phyloP scores from a whole-genome alignment of 2,329 filamentous ascomycete genomes.

The Colletotrichum lini region DNA sequence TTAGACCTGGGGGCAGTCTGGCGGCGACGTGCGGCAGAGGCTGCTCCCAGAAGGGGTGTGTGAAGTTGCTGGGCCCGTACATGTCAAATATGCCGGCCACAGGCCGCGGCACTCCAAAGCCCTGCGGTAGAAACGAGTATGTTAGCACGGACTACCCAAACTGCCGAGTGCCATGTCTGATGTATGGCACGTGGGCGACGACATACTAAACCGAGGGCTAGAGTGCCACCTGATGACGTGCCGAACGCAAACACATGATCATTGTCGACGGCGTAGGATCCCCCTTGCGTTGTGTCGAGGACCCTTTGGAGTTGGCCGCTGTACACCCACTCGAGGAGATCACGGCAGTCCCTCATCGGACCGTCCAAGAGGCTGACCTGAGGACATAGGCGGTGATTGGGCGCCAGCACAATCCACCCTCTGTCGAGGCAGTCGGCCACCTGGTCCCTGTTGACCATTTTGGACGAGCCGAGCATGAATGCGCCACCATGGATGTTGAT shows the following conservation, averaged over 20 bases:
- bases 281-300: slow-evolving; percentile 35
- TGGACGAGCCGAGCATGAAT: slow-evolving; percentile 57
- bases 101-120: slow-evolving; percentile 53
- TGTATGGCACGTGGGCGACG: neutral
- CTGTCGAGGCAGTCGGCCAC: slow-evolving; percentile 54
- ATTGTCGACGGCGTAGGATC: slow-evolving; percentile 45
- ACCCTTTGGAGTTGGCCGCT: slow-evolving; percentile 47
- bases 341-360: slow-evolving; percentile 52
- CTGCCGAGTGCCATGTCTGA: neutral
- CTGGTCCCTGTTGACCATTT: slow-evolving; percentile 56
- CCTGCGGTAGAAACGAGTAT: slow-evolving; percentile 44
- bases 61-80: slow-evolving; percentile 59
- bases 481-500: slow-evolving; percentile 61
- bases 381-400: slow-evolving; percentile 52
- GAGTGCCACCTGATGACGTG: slow-evolving; percentile 53
- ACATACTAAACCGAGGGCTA: slow-evolving; percentile 54
- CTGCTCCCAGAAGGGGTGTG: slow-evolving; percentile 53
- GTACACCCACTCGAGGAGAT: slow-evolving; percentile 54
- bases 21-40: slow-evolving; percentile 50
- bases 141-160: neutral
- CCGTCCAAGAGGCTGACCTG: slow-evolving; percentile 51
- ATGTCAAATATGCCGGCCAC: slow-evolving; percentile 57
- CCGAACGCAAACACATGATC: slow-evolving; percentile 54
- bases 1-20: slow-evolving; percentile 47
- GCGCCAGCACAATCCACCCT: slow-evolving; percentile 56